Evolutionary conservation across 805 yeast genomes (phyloP), one percentile per base, ranked within the genome.

Genomic region (Candida takata): DNA sequence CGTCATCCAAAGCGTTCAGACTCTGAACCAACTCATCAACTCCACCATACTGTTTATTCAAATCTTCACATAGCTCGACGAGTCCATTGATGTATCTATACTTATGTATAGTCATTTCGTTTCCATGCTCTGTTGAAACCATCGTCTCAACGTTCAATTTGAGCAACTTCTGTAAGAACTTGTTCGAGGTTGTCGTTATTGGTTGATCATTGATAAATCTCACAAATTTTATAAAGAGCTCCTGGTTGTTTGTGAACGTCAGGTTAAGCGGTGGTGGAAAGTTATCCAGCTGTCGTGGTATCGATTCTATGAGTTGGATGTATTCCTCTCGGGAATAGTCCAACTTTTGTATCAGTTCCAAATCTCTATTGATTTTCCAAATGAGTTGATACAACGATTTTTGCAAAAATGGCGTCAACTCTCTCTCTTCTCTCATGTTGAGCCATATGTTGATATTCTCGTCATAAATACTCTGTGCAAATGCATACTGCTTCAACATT

Each of bases 1-100:
- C 38, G 5, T 37, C 47, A 15, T 43, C 80, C 77, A 74, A 38
- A 52, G 37, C 36, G 18, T 43, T 42, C 3, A 41, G 27, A n/a
- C 30, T 20, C 14, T 19, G 12, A 4, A 39, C 21, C 29, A 45
- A 21, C 12, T 31, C 24, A 1, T 24, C 34, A 11, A 23, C 24
- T 13, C 17, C 31, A 4, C 34, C 13, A 17, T 32, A 37, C 16
- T 39, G 40, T 21, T 9, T 9, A 13, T 34, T 19, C 26, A 47
- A 17, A 4, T 29, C 31, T 11, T 36, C 39, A 4, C 27, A 31
- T 10, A 44, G 29, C 14, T 37, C 44, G 18, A 25, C 15, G 2
- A 44, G 24, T 1, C 44, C 47, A 25, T 38, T 36, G 23, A 41
- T 31, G 35, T 32, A 47, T 13, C 42, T 25, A 26, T 44, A 42